Evolutionary conservation across 1,284 basidiomycete species (phyloP).

Genomic region (Sutorius eximius): DNA sequence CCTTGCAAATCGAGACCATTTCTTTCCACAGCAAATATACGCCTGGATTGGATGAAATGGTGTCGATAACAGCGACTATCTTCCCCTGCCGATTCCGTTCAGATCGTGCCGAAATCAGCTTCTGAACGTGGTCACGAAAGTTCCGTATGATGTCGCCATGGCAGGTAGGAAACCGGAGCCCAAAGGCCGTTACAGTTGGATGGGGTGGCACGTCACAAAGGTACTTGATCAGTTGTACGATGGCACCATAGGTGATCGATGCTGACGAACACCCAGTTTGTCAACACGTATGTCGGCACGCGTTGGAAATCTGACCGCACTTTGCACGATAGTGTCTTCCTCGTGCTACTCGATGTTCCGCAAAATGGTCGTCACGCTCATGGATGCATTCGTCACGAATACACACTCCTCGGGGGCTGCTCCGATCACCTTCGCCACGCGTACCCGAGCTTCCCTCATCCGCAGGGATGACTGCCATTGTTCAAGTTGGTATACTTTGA

Average conservation of each 20-base stretch:
- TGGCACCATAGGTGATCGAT: constrained; percentile 65
- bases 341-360: constrained; percentile 52
- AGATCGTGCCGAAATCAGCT: not conserved
- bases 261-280: constrained; percentile 40
- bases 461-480: constrained; percentile 49
- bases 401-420: constrained; percentile 61
- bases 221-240: constrained; percentile 56
- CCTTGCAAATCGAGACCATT: not conserved
- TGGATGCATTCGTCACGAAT: constrained; percentile 60
- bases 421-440: constrained; percentile 57
- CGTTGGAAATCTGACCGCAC: constrained; percentile 18
- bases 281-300: not conserved
- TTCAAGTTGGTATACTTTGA: constrained; percentile 61
- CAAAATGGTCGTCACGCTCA: constrained; percentile 64
- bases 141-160: constrained; percentile 54
- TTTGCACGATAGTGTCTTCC: constrained; percentile 43
- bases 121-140: constrained; percentile 45
- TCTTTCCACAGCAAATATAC: not conserved
- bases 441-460: constrained; percentile 36
- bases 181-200: constrained; percentile 49
- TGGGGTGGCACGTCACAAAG: constrained; percentile 53
- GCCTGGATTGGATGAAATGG: not conserved
- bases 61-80: not conserved
- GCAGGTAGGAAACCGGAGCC: constrained; percentile 58
- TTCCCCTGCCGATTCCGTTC: not conserved